These are phyloP conservation scores for Ophiocytium majus DNA, from an alignment of 352 stramenopile genomes.

Conservation along the genomic window DNA sequence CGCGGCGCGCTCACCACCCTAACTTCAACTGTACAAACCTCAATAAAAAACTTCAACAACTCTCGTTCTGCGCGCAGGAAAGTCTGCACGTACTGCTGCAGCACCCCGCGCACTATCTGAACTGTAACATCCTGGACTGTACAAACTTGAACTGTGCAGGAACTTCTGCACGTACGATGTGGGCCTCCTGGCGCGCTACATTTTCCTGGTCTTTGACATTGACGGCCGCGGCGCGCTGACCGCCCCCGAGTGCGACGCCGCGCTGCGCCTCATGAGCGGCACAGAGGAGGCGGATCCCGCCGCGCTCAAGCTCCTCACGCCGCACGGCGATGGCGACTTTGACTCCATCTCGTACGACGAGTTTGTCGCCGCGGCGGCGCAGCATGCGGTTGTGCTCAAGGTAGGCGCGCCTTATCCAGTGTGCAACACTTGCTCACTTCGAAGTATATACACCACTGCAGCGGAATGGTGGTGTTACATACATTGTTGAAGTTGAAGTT, in stretches of 20 bases:
- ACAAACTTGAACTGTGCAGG: background rate
- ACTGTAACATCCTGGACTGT: background rate
- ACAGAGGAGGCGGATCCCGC: constrained; percentile 26
- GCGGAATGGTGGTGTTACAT: background rate
- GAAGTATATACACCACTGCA: too few species aligned
- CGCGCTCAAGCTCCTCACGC: constrained; percentile 19
- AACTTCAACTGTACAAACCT: background rate
- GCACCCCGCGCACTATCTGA: background rate
- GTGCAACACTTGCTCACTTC: too few species aligned
- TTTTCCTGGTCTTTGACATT: constrained; percentile 43
- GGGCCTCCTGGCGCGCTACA: background rate
- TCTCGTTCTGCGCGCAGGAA: constrained; percentile 17
- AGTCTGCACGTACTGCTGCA: constrained; percentile 29
- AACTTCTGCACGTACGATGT: background rate
- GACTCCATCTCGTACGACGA: constrained; percentile 32
- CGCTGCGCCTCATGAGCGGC: constrained; percentile 32
- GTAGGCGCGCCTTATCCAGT: too few species aligned
- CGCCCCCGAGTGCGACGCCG: constrained; percentile 36
- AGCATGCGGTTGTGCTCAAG: background rate
- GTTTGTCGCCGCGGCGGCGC: background rate
- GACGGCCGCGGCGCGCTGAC: constrained; percentile 29
- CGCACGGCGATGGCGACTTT: constrained; percentile 29
- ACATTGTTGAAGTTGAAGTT: background rate
- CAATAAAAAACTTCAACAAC: background rate
- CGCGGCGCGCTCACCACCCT: constrained; percentile 24